Evolutionary conservation across 768 basidiomycete species (phyloP).

Genomic region (Boletellus emodensis): DNA sequence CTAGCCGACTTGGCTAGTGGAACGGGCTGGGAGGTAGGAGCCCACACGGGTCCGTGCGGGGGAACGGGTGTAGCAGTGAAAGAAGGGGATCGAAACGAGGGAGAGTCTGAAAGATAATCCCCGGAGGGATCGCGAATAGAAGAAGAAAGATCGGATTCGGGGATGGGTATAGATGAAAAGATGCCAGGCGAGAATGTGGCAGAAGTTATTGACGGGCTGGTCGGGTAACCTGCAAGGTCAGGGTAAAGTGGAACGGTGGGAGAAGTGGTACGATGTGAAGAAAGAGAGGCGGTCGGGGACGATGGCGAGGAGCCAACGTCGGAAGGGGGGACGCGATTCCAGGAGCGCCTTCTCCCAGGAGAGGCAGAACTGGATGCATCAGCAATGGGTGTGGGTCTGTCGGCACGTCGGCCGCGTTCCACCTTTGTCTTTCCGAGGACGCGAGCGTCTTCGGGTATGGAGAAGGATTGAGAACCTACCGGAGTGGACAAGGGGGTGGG

Average conservation of each 20-base stretch:
- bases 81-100: conserved; percentile 11
- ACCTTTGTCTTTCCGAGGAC: conserved; percentile 17
- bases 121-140: conserved; percentile 12
- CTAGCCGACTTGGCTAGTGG: conserved; percentile 6
- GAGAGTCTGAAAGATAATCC: conserved; percentile 13
- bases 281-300: conserved; percentile 21
- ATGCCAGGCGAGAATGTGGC: conserved; percentile 7
- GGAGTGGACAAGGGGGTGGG: conserved; percentile 32
- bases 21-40: conserved; percentile 1
- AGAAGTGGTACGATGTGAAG: conserved; percentile 18
- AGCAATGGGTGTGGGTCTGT: conserved; percentile 12
- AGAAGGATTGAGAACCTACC: conserved; percentile 16
- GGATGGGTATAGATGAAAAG: conserved; percentile 7
- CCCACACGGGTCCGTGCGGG: conserved; percentile 19
- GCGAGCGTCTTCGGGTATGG: conserved; percentile 18
- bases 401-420: conserved; percentile 24
- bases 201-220: conserved; percentile 8
- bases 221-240: conserved; percentile 16
- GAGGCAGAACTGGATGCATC: conserved; percentile 15
- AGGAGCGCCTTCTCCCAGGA: conserved; percentile 36
- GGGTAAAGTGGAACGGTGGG: conserved; percentile 22
- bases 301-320: conserved; percentile 23
- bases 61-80: conserved; percentile 7
- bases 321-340: conserved; percentile 15
- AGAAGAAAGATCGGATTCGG: conserved; percentile 14